Conservation (phyloP, 495 filamentous ascomycete species). For the Trypethelium eluteriae region DNA sequence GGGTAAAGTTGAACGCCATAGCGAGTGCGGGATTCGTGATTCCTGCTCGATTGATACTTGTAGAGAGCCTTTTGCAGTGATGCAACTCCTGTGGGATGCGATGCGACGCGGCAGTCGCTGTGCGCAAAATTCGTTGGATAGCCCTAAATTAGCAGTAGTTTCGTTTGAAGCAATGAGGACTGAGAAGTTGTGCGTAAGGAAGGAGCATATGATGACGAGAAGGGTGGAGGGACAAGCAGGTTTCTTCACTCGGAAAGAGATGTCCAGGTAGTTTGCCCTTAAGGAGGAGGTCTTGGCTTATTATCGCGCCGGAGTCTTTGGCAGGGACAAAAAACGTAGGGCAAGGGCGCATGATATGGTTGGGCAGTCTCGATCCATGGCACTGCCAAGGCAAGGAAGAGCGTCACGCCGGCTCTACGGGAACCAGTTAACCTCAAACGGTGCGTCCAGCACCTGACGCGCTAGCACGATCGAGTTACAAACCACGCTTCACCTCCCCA, state of each 20-base stretch:
- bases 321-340: background rate
- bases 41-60: background rate
- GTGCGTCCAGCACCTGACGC: background rate
- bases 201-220: background rate
- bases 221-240: background rate
- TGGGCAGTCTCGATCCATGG: background rate
- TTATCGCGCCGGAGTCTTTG: background rate
- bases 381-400: background rate
- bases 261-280: background rate
- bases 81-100: background rate
- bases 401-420: background rate
- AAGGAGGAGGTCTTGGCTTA: background rate
- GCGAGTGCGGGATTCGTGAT: background rate
- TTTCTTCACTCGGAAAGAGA: background rate
- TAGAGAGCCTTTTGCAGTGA: background rate
- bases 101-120: background rate
- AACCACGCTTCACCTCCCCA: background rate
- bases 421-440: background rate
- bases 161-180: background rate
- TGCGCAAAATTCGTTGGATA: background rate
- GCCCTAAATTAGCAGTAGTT: background rate
- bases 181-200: background rate
- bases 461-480: background rate
- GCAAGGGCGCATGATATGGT: background rate
- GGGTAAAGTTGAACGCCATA: constrained; percentile 47